Evolutionary conservation across 768 basidiomycete species (phyloP).

Genomic region (Suillus americanus): DNA sequence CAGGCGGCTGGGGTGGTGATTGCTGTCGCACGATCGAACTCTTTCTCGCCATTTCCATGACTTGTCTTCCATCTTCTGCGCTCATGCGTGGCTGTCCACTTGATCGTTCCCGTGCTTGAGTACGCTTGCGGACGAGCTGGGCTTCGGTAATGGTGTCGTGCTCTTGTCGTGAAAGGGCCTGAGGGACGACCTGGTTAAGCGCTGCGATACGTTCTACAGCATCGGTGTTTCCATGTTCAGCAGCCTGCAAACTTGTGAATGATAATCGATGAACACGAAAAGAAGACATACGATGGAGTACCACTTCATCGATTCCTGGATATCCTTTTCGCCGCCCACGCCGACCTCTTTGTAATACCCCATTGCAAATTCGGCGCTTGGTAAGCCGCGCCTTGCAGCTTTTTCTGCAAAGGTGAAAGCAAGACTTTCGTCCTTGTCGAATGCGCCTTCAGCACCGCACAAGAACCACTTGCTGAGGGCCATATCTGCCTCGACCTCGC

Average conservation of each 20-base stretch:
- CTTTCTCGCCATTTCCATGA: constrained; percentile 57
- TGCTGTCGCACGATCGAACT: constrained; percentile 37
- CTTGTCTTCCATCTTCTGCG: constrained; percentile 38
- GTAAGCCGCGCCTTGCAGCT: constrained; percentile 69
- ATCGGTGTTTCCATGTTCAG: constrained; percentile 77
- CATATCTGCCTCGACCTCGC: constrained; percentile 94
- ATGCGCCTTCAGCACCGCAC: constrained; percentile 73
- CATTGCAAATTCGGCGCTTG: constrained; percentile 91
- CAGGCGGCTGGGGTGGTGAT: constrained; percentile 9
- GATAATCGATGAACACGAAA: constrained; percentile 1
- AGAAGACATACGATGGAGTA: constrained; percentile 56
- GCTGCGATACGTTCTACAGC: constrained; percentile 73
- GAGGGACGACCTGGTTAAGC: constrained; percentile 59
- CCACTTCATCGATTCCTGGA: constrained; percentile 72
- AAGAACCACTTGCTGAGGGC: constrained; percentile 97
- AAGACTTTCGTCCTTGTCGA: constrained; percentile 85
- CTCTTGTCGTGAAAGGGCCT: constrained; percentile 70
- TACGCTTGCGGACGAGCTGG: constrained; percentile 82
- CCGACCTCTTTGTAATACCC: constrained; percentile 96
- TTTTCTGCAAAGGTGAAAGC: constrained; percentile 92
- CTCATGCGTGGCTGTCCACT: constrained; percentile 30
- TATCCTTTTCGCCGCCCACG: constrained; percentile 68
- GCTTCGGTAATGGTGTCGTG: constrained; percentile 78
- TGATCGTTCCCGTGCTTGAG: constrained; percentile 64
- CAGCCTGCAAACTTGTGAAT: constrained; percentile 48